Base-by-base conservation (phyloP, 139 green algal genomes). In the Closterium sp. region DNA sequence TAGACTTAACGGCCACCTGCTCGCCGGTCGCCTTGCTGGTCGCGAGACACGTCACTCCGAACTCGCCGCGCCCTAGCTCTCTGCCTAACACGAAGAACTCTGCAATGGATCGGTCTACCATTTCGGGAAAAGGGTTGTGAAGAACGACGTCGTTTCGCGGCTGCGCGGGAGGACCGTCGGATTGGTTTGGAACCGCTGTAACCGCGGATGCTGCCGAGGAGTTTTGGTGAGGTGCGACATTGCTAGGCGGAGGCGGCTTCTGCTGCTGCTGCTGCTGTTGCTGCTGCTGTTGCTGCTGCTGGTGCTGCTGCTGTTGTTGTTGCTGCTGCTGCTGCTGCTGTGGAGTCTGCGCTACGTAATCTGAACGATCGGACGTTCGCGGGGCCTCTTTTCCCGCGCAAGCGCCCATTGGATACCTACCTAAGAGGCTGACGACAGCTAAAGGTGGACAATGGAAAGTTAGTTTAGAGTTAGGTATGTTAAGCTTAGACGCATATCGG, bases 1-100 rank as follows among this genome's bases (percentile, higher is more conserved):
- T 99, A 70, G 96, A 96, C 94, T 99, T 99, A 96, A 97, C 98
- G 6, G 97, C 97, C 22, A 95, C 96, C 62, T 95, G 29, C 86
- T 97, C 84, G 11, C 95, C 95, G 22, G 91, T 94, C n/a, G 31
- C 31, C 28, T 62, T 42, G 32, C 88, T 22, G 30, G 42, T 50
- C n/a, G 34, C 73, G 21, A 94, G 45, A 31, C 90, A 79, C 17
- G 91, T 94, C 13, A 94, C 32, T 10, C 93, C 93, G 89, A 94
- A 95, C 91, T 95, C 73, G 7, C 92, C 92, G 1, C 90, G 70
- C 1, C 92, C 92, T 31, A 94, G 30, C 73, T 94, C 92, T 9
- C 91, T n/a, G 6, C 86, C 87, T 28, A 94, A 34, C 0, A 86
- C 70, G 31, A 90, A 94, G 10, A 91, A 87, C 31, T 92, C 89